Evolutionary conservation across 192 early-diverging fungal species (phyloP), one percentile per base, ranked within the genome.

Genomic region (Geosiphon pyriformis): DNA sequence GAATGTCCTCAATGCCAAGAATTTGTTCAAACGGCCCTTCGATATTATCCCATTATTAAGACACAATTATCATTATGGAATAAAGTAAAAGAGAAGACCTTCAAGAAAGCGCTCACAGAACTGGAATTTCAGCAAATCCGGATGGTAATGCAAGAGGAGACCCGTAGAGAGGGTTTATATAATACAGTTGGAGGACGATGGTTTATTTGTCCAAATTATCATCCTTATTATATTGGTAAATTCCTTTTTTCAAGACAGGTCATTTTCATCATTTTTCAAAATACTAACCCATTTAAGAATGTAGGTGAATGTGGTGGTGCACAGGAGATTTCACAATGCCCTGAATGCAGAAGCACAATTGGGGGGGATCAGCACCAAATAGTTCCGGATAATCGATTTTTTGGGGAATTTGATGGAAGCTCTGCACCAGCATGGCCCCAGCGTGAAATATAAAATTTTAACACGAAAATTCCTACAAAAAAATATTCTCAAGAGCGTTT

Each of bases 231-330:
- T 56, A 74, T 77, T 31, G n/a, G n/a, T n/a, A n/a, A n/a, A n/a
- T n/a, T n/a, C n/a, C n/a, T n/a, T n/a, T n/a, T n/a, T n/a, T n/a
- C n/a, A n/a, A n/a, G n/a, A n/a, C n/a, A n/a, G n/a, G n/a, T n/a
- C n/a, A n/a, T n/a, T n/a, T n/a, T n/a, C n/a, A n/a, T n/a, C n/a
- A n/a, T n/a, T n/a, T n/a, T n/a, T n/a, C n/a, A n/a, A n/a, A n/a
- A n/a, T n/a, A n/a, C n/a, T n/a, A n/a, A n/a, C n/a, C n/a, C n/a
- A n/a, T n/a, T n/a, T n/a, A n/a, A n/a, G n/a, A n/a, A n/a, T n/a
- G n/a, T n/a, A n/a, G 76, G 76, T 60, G 69, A 74, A 15, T 77
- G 76, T 33, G 76, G 76, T 22, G 76, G 76, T 26, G 76, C 76
- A 4, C 74, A 69, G 0, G 64, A 77, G 46, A 53, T 70, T 4